Percentiles rank a stretch among this genome's conserved stretches.
These are phyloP conservation scores for Arbutus unedo DNA, from an alignment of 148 eudicot genomes.

Conservation along the genomic window DNA sequence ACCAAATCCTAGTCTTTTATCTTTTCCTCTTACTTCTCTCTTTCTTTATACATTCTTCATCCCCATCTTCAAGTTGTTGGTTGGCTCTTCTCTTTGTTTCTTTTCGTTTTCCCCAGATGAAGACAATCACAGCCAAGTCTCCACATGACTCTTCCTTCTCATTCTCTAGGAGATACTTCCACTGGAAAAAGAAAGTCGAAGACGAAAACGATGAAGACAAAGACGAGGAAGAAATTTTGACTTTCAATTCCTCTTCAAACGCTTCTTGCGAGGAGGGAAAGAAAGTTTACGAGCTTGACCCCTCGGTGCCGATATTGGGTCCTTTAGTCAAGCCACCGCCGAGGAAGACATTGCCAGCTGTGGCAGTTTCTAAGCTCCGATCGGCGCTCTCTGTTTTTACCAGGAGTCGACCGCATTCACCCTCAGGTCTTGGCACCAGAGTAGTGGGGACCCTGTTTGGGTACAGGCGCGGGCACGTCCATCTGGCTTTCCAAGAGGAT, in stretches of 20 bases:
- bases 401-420: constrained; percentile 24
- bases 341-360: constrained; percentile 33
- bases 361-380: constrained; percentile 47
- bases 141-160: constrained; percentile 73
- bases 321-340: constrained; percentile 20
- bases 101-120: constrained; percentile 39
- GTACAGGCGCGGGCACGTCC: constrained; percentile 54
- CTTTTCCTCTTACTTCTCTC: constrained; percentile 12
- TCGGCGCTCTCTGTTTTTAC: constrained; percentile 48
- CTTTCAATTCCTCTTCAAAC: constrained; percentile 44
- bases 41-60: background rate
- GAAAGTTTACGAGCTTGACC: constrained; percentile 15
- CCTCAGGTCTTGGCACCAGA: constrained; percentile 50
- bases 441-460: constrained; percentile 59
- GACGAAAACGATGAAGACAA: constrained; percentile 34
- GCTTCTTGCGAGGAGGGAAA: constrained; percentile 31
- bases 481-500: constrained; percentile 52
- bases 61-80: background rate
- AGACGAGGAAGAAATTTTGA: constrained; percentile 30
- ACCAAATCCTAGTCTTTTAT: constrained; percentile 8
- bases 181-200: constrained; percentile 51
- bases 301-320: constrained; percentile 19
- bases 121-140: constrained; percentile 63
- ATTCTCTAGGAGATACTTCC: constrained; percentile 77
- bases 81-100: constrained; percentile 3